Base-by-base conservation (phyloP, 805 yeast species). In the Zygosaccharomyces bisporus region DNA sequence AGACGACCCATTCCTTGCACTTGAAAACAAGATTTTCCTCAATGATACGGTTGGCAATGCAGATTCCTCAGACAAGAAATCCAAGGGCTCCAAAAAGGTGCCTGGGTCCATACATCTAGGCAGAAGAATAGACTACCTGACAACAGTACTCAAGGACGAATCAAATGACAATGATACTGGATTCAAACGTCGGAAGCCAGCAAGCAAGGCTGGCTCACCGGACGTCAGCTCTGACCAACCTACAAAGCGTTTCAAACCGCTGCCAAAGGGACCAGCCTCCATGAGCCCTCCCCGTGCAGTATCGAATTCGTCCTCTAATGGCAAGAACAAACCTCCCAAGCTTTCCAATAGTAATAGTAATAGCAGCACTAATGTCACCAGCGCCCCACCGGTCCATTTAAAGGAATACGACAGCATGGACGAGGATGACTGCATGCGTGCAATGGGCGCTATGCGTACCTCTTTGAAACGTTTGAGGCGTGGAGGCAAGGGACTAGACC, bases 51-150 rank as follows among this genome's bases (percentile, higher is more conserved):
- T 23, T 20, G 42, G 23, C 24, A 50, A 32, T 20, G 40, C 44
- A 31, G 47, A 8, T 6, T 27, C 33, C 4, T 32, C 44, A 0
- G 56, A 50, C n/a, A 58, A 58, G 44, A 58, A 55, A 19, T 55
- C 55, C 8, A 57, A 57, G 42, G 57, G 57, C 24, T 55, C 71
- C 23, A 85, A 87, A 52, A 84, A 80, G 57, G 85, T 84, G 3
- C 98, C 99, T 0, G 93, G 95, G 6, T 76, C 96, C 3, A 93
- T 93, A 13, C 99, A 93, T 66, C 71, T 93, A 40, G 87, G 86
- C 8, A 80, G 99, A 66, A 79, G 99, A 61, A 81, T 87, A 1
- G 99, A 95, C 61, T 91, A 90, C 57, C 72, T 93, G 56, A 75
- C 91, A 20, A 66, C 78, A 2, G 80, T 87, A 8, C 67, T 91